These are phyloP conservation scores for Cryptosporidium tyzzeri DNA, from an alignment of 169 alveolate genomes.

Conservation along the genomic window DNA sequence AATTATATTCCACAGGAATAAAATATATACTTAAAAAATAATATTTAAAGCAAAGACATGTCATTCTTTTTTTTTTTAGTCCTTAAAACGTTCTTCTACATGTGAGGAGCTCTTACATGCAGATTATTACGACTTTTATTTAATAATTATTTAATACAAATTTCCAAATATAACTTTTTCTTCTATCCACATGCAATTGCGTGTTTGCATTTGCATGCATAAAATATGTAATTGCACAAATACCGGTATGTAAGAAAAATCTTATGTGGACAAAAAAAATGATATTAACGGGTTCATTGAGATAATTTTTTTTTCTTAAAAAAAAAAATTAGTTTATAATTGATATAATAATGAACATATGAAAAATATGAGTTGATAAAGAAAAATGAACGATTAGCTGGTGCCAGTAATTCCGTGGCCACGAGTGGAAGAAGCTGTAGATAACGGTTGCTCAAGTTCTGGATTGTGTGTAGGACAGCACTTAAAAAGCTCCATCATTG, in stretches of 20 bases:
- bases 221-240: neutral
- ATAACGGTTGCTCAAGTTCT: slow-evolving; percentile 64
- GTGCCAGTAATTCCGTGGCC: slow-evolving; percentile 59
- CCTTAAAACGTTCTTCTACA: neutral
- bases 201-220: slow-evolving; percentile 12
- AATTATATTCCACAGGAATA: neutral
- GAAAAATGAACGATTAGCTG: neutral
- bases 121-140: neutral
- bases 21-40: neutral
- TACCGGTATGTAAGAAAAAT: neutral
- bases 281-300: neutral
- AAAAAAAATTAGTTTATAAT: neutral
- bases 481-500: slow-evolving; percentile 61
- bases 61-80: too few relatives aligned
- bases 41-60: neutral
- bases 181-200: slow-evolving; percentile 17
- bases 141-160: neutral
- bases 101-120: neutral
- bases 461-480: slow-evolving; percentile 72
- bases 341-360: neutral
- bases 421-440: slow-evolving; percentile 29
- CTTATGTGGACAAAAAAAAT: neutral
- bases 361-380: neutral
- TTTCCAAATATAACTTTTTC: neutral
- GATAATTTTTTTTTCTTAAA: too few relatives aligned